Evolutionary conservation across 805 yeast species (phyloP).

Genomic region (Monosporozyma servazzii): DNA sequence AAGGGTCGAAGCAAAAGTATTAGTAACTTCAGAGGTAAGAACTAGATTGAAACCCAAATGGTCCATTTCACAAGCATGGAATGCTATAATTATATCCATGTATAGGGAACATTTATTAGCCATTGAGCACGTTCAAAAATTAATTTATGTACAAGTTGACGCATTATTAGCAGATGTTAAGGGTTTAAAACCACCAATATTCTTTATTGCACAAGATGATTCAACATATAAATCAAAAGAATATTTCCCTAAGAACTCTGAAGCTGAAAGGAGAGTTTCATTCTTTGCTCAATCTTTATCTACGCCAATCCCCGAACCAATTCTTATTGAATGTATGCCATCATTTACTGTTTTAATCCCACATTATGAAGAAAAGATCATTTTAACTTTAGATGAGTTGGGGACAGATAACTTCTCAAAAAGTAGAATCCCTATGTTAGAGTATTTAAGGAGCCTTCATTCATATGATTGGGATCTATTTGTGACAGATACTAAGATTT

Average conservation of each 20-base stretch:
- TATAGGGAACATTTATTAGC: constrained; percentile 71
- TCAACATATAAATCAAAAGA: constrained; percentile 47
- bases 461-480: constrained; percentile 75
- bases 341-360: constrained; percentile 78
- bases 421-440: constrained; percentile 62
- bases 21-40: constrained; percentile 42
- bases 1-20: constrained; percentile 61
- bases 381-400: constrained; percentile 66
- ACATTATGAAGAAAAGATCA: constrained; percentile 76
- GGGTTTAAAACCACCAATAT: constrained; percentile 58
- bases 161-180: constrained; percentile 31
- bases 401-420: constrained; percentile 55
- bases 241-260: constrained; percentile 53
- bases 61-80: constrained; percentile 68
- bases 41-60: constrained; percentile 42
- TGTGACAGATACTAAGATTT: constrained; percentile 62
- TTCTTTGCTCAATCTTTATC: constrained; percentile 86
- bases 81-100: constrained; percentile 74
- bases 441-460: constrained; percentile 64
- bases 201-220: constrained; percentile 78
- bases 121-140: constrained; percentile 58
- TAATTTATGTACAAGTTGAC: constrained; percentile 47
- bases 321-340: constrained; percentile 62
- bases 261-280: constrained; percentile 74
- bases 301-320: constrained; percentile 72